Base-by-base conservation (phyloP, 2,329 filamentous ascomycete species). In the Trematosphaeria pertusa region DNA sequence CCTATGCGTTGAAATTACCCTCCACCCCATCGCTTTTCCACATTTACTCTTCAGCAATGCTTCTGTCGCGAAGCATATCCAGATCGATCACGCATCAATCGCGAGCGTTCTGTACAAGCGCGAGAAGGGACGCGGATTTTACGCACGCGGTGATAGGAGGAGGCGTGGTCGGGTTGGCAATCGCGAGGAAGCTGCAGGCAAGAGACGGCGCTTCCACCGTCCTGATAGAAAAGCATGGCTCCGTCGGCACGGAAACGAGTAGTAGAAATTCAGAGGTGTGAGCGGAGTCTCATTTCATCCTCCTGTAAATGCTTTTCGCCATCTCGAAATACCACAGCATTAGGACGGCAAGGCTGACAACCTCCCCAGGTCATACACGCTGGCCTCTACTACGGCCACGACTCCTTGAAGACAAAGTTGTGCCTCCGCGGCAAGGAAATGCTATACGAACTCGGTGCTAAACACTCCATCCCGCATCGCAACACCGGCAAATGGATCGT, bases 401-500 rank as follows among this genome's bases (percentile, higher is more conserved):
- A 75, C 31, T 87, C 86, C 1, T 83, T 97, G 42, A 99, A 99
- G 75, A 91, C 92, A 1, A 75, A 76, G 12, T 83, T 99, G 10
- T 99, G 94, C 74, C 79, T 97, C 54, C 76, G 78, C 22, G 94
- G 94, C 49, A 87, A 87, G 59, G 69, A 86, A 22, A 78, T 91
- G 69, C 78, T 97, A 48, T 99, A 99, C 73, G 80, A 78, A 3
- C 83, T 96, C 32, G 97, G 93, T 76, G 73, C 75, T 4, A 75
- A 75, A 46, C 77, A 89, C 61, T 72, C 73, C 46, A 87, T 99
- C 39, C 84, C 84, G 0, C 82, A 94, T 73, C 80, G 80, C 43
- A 87, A 87, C 67, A 88, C 85, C 18, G 91, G 91, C 49, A 97
- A 97, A 77, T 97, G 93, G 92, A 88, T 97, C 62, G 89, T 97